Evolutionary conservation across 1,284 basidiomycete genomes (phyloP).

Genomic region (Leccinum fuscescens): DNA sequence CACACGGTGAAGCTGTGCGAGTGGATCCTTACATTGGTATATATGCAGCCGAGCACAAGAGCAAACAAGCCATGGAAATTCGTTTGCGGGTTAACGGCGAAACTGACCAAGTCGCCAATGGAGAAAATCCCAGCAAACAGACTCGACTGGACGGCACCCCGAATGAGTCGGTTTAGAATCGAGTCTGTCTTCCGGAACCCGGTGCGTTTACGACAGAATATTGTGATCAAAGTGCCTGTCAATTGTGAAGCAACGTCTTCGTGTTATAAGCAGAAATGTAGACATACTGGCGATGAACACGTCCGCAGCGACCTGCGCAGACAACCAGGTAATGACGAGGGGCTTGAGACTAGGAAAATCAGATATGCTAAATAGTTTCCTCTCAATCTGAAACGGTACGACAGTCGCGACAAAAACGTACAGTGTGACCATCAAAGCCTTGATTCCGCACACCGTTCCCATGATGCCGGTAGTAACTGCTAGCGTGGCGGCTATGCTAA

Average conservation of each 20-base stretch:
- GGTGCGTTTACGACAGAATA: conserved; percentile 41
- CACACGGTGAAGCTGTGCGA: not conserved
- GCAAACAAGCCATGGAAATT: conserved; percentile 33
- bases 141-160: conserved; percentile 46
- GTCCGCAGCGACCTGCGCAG: not conserved
- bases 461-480: conserved; percentile 38
- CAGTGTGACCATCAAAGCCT: conserved; percentile 38
- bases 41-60: conserved; percentile 33
- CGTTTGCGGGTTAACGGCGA: conserved; percentile 29
- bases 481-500: conserved; percentile 32
- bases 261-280: not conserved
- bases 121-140: conserved; percentile 46
- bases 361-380: not conserved
- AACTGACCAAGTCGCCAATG: conserved; percentile 42
- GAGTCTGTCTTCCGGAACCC: conserved; percentile 45
- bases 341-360: not conserved
- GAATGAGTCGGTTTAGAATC: conserved; percentile 44
- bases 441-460: conserved; percentile 38
- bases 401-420: conserved; percentile 22
- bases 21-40: conserved; percentile 31
- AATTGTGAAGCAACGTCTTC: not conserved
- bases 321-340: not conserved
- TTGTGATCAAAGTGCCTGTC: conserved; percentile 33
- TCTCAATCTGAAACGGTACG: not conserved
- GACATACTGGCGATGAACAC: not conserved